Percentiles rank a stretch among this genome's conserved stretches.
phyloP scores from a whole-genome alignment of 805 yeast species.

The Sugiyamaella chiloensis region DNA sequence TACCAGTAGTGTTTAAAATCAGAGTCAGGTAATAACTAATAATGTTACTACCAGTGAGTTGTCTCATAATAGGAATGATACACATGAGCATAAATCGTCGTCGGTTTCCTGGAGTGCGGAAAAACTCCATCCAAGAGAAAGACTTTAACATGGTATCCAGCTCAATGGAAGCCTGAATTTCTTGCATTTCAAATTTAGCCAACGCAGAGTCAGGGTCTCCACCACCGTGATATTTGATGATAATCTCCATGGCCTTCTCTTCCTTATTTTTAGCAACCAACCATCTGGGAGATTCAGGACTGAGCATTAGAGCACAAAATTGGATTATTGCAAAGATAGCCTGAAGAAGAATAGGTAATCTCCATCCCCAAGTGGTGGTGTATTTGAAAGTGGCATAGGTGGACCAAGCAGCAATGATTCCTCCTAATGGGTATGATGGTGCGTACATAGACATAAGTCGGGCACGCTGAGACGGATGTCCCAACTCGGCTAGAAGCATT shows the following conservation, averaged over 20 bases:
- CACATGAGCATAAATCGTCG: conserved; percentile 10
- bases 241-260: conserved; percentile 39
- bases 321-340: conserved; percentile 5
- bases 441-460: conserved; percentile 59
- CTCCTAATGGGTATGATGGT: conserved; percentile 70
- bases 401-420: conserved; percentile 73
- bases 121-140: conserved; percentile 5
- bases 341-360: conserved; percentile 8
- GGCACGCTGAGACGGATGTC: conserved; percentile 59
- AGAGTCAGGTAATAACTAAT: conserved; percentile 44
- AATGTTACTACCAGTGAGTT: conserved; percentile 19
- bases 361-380: conserved; percentile 7
- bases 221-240: conserved; percentile 21
- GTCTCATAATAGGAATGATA: conserved; percentile 14
- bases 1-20: conserved; percentile 54
- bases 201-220: conserved; percentile 17
- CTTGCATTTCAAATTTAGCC: conserved; percentile 15
- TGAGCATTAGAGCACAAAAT: not conserved
- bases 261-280: conserved; percentile 38
- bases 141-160: not conserved
- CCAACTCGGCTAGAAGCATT: conserved; percentile 76
- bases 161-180: conserved; percentile 7
- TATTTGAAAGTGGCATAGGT: conserved; percentile 33
- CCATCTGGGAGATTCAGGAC: conserved; percentile 15
- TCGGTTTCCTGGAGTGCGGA: conserved; percentile 9